Conservation (phyloP, 257 asterid genomes). For the Penstemon eatonii region DNA sequence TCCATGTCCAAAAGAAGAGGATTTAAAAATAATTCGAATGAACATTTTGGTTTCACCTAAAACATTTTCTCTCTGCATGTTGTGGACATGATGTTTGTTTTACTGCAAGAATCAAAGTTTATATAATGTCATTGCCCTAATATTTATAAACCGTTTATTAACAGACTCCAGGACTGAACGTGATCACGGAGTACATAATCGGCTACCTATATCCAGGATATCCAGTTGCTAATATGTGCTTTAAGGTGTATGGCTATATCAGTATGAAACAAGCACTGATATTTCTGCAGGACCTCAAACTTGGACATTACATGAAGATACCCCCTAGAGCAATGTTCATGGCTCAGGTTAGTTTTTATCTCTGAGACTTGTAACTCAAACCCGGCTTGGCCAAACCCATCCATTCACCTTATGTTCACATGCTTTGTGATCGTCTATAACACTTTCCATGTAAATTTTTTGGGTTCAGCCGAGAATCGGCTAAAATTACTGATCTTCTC, state of each 20-base stretch:
- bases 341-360: slow-evolving; percentile 68
- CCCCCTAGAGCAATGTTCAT: slow-evolving; percentile 96
- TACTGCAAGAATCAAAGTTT: neutral
- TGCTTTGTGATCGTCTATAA: too few relatives aligned
- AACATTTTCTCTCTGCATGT: neutral
- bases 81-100: neutral
- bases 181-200: slow-evolving; percentile 88
- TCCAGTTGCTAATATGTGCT: slow-evolving; percentile 99
- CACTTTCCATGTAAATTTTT: too few relatives aligned
- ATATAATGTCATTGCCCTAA: neutral
- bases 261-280: slow-evolving; percentile 86
- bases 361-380: neutral
- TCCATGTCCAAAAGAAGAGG: neutral
- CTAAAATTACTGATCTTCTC: too few relatives aligned
- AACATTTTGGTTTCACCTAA: neutral
- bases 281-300: slow-evolving; percentile 90
- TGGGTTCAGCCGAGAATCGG: too few relatives aligned
- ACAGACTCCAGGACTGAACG: slow-evolving; percentile 87
- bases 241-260: slow-evolving; percentile 89
- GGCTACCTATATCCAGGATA: slow-evolving; percentile 98
- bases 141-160: slow-evolving; percentile 6
- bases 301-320: slow-evolving; percentile 94
- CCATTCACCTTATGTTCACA: too few relatives aligned
- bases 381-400: too few relatives aligned
- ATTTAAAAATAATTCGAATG: neutral